These are phyloP conservation scores for Oryza meyeriana DNA, from an alignment of 176 grass and related monocot species.

Conservation along the genomic window DNA sequence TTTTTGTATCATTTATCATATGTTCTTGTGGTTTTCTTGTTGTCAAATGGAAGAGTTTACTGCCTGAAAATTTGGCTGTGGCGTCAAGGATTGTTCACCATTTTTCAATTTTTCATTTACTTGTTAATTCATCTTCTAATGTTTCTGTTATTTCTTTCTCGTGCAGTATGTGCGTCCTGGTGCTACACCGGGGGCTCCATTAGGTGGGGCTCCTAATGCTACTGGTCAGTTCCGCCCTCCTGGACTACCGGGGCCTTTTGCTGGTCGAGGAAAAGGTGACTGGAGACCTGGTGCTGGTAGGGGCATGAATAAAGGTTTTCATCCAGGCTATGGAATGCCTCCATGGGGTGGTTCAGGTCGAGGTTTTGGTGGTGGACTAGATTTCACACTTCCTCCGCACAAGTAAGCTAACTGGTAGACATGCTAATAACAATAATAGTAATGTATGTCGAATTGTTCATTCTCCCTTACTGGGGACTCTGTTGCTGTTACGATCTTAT, in stretches of 20 bases:
- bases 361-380: constrained; percentile 63
- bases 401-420: constrained; percentile 64
- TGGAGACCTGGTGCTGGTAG: constrained; percentile 80
- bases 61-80: constrained; percentile 11
- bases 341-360: constrained; percentile 79
- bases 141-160: constrained; percentile 23
- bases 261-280: constrained; percentile 85
- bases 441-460: background rate
- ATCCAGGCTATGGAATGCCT: constrained; percentile 59
- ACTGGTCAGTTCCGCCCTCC: constrained; percentile 65
- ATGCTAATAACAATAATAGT: constrained; percentile 4
- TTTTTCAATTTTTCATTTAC: background rate
- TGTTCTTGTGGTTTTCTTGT: constrained; percentile 6
- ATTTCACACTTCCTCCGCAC: constrained; percentile 92
- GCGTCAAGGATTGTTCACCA: background rate
- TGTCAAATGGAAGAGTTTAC: constrained; percentile 18
- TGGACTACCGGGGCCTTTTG: constrained; percentile 49
- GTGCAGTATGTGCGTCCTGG: constrained; percentile 92
- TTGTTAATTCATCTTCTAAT: constrained; percentile 4
- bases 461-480: constrained; percentile 2
- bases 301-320: constrained; percentile 68
- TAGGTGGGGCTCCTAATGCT: constrained; percentile 48
- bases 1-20: background rate
- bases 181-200: constrained; percentile 47
- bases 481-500: constrained; percentile 7